Evolutionary conservation across 495 filamentous ascomycete species (phyloP), one percentile per base, ranked within the genome.

Genomic region (Haplographium delicatum): DNA sequence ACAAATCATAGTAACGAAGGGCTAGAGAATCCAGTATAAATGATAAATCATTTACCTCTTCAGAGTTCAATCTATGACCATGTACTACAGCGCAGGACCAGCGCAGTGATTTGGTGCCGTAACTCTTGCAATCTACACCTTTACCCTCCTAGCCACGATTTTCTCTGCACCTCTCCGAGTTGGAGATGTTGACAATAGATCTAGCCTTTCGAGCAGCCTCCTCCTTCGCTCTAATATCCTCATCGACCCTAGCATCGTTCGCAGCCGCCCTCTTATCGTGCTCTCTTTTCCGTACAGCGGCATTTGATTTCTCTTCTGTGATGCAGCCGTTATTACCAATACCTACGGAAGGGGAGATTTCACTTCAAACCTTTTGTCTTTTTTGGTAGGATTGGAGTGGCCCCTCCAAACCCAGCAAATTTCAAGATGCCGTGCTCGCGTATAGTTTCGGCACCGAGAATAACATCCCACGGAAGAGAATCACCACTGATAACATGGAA

Each of bases 391-490:
- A 44, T 26, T 9, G 37, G 37, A 22, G 13, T 23, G 16, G 9
- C 5, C 16, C 41, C 41, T 1, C 41, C 41, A 44, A 44, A 44
- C n/a, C 41, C 41, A 19, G 20, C 20, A 3, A 44, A 44, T 19
- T 44, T 26, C 41, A 44, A 26, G 22, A 44, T 44, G 18, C 41
- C 13, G 9, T 44, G n/a, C 41, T 24, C 20, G 10, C 25, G 6
- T 44, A 44, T 44, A 10, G 41, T 44, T 26, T 44, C 22, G 11
- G 41, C 41, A 22, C 41, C 24, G 19, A 44, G 41, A 24, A 44
- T 44, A 22, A 44, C 41, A 6, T 44, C n/a, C 41, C 41, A 44
- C 1, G 41, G 20, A 19, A 44, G 13, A 3, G 8, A 11, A 22
- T 44, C 41, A 9, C 41, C 24, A 19, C 19, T 16, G 20, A 44